Evolutionary conservation across 108 stramenopile genomes (phyloP), one percentile per base, ranked within the genome.

Genomic region (Conticribra guillardii): DNA sequence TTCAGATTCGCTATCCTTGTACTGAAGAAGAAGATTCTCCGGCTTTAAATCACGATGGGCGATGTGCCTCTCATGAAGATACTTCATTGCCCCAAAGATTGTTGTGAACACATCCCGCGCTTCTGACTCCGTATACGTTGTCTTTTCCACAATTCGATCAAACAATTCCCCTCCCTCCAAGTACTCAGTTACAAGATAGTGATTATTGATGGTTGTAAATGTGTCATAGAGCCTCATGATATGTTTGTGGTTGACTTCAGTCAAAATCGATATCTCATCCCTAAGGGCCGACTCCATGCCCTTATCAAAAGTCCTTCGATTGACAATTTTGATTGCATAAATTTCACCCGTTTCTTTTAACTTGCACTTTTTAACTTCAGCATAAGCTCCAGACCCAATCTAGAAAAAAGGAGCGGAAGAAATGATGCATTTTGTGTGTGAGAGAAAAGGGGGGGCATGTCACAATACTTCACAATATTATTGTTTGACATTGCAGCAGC

Each of bases 11-110:
- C 84, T 80, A 16, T 73, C 48, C 23, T 34, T 67, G 50, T 34
- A 59, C 55, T 67, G 65, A 24, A 96, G 76, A 19, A 96, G 78
- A 26, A 96, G 72, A 71, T 96, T 96, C 81, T 96, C 96, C 9
- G 96, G 96, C 65, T 96, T 94, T 65, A 96, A 82, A 69, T 96
- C 93, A 9, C 94, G 89, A 81, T 97, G 93, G 19, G 87, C 92
- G 18, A 97, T 83, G 30, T 88, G 79, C 29, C 83, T 41, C 1
- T 61, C 26, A 76, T 99, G 97, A 66, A 92, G 94, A 71, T 95
- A 93, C 16, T 70, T 55, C 54, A 99, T 78, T 1, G 96, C 92
- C 11, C 83, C 60, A 47, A 90, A 85, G 11, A 97, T 80, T 59
- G 88, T 85, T 19, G 59, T 66, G 60, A 90, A 85, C 23, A 81